Base-by-base conservation (phyloP, 345 rosid genomes). In the Brassica nigra region DNA sequence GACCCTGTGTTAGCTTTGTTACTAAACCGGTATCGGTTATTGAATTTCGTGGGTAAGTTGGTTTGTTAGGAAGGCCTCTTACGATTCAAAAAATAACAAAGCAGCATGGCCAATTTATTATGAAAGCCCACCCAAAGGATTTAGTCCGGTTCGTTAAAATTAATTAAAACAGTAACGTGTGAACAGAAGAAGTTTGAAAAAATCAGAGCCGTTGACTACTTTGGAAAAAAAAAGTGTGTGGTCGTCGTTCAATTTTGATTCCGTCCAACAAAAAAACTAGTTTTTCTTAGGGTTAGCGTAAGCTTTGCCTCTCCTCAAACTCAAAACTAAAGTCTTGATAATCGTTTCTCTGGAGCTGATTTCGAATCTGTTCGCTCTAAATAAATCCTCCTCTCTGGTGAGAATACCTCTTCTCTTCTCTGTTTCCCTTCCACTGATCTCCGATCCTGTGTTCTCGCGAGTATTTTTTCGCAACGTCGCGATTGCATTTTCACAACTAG, bases 1-100 rank as follows among this genome's bases (percentile, higher is more conserved):
- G 23, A 20, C 23, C 23, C 23, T 20, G 27, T 23, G 27, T 1
- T 23, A 23, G 15, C 12, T 15, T 3, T 67, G 68, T 62, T 62
- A 9, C 55, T 54, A 54, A 64, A 78, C 81, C 73, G n/a, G 42
- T 65, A 58, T 63, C 74, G 64, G 62, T 52, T 15, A 52, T 52
- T 52, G 58, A 15, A 52, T 52, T 52, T 52, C 0, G 8, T 52
- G 6, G 58, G 8, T n/a, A 52, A 52, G 8, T 49, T n/a, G 55
- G 55, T 47, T 47, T 47, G 55, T 29, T 29, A 29, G 18, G 12
- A 58, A 75, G 14, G 27, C 69, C 5, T 29, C 44, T 59, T 31
- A 39, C 66, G 66, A 62, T 6, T 1, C 15, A 62, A 44, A 63
- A 6, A 49, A n/a, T 52, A 52, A 15, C 2, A 28, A 52, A 52